Evolutionary conservation across 1,284 basidiomycete genomes (phyloP).

Genomic region (Agaricales sp.): DNA sequence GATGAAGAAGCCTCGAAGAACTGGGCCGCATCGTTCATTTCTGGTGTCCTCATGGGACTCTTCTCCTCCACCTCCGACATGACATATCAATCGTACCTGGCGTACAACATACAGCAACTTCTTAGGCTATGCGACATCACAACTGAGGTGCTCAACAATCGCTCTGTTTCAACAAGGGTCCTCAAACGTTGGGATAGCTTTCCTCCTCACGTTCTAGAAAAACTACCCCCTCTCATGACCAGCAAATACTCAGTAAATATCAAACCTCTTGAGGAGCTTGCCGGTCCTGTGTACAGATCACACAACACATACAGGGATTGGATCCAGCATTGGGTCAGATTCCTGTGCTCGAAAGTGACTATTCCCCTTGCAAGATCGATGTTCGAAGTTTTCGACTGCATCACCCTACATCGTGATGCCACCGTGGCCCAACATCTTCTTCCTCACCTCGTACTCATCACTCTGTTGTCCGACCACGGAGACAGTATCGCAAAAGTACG

Average conservation of each 20-base stretch:
- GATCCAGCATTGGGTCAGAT: slow-evolving; percentile 85
- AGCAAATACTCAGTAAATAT: slow-evolving; percentile 49
- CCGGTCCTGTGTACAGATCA: slow-evolving; percentile 66
- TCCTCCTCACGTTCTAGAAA: slow-evolving; percentile 81
- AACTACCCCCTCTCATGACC: slow-evolving; percentile 80
- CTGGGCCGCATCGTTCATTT: slow-evolving; percentile 84
- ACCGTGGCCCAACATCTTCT: slow-evolving; percentile 85
- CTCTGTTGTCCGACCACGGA: slow-evolving; percentile 69
- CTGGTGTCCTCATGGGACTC: slow-evolving; percentile 82
- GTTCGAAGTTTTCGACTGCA: slow-evolving; percentile 74
- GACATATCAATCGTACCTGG: slow-evolving; percentile 83
- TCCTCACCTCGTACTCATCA: slow-evolving; percentile 86
- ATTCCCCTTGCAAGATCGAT: slow-evolving; percentile 53
- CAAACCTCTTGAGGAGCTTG: slow-evolving; percentile 17
- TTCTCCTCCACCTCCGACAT: slow-evolving; percentile 93
- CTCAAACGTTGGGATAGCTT: slow-evolving; percentile 71
- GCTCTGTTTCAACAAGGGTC: slow-evolving; percentile 53
- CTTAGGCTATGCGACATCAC: slow-evolving; percentile 85
- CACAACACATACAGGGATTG: slow-evolving; percentile 88
- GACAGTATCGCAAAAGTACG: slow-evolving; percentile 59
- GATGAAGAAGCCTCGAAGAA: slow-evolving; percentile 71
- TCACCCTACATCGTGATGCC: slow-evolving; percentile 83
- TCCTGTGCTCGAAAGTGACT: slow-evolving; percentile 67
- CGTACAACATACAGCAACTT: slow-evolving; percentile 91
- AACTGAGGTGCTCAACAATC: slow-evolving; percentile 47